Evolutionary conservation across 2,329 filamentous ascomycete species (phyloP).

Genomic region (Plenodomus biglobosus): DNA sequence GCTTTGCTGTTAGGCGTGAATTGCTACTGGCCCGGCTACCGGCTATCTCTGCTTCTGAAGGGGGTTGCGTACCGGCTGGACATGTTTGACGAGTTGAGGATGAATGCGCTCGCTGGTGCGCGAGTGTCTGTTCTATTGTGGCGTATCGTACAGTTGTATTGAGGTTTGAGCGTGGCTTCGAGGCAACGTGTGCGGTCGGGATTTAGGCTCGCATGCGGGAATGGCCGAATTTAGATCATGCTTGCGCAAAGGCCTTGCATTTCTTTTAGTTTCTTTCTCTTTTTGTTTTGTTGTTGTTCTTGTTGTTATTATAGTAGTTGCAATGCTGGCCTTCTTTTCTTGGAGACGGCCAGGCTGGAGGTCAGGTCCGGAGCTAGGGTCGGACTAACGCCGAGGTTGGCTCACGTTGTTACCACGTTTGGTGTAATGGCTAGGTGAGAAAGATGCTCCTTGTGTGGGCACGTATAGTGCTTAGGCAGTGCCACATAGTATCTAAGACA

Average conservation of each 20-base stretch:
- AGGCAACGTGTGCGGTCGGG: too few species aligned
- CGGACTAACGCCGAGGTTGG: not conserved
- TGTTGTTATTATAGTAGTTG: too few species aligned
- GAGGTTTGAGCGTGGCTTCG: not conserved
- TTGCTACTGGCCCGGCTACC: too few species aligned
- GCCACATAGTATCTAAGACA: too few species aligned
- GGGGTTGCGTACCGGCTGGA: constrained; percentile 22
- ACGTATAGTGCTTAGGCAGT: not conserved
- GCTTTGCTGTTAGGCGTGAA: not conserved
- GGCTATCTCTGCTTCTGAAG: too few species aligned
- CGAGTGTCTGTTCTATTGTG: too few species aligned
- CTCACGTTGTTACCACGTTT: not conserved
- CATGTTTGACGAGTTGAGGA: constrained; percentile 14
- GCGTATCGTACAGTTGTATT: too few species aligned
- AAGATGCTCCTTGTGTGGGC: not conserved
- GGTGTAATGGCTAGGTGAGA: not conserved
- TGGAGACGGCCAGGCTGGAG: not conserved
- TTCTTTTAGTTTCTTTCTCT: not conserved
- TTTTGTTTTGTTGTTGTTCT: too few species aligned
- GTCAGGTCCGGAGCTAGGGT: not conserved
- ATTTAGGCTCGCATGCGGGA: too few species aligned
- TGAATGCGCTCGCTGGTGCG: not conserved
- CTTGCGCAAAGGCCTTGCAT: not conserved
- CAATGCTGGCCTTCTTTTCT: not conserved
- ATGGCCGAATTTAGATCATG: too few species aligned